Conservation (phyloP, 2,329 filamentous ascomycete genomes). For the Huntiella decipiens region DNA sequence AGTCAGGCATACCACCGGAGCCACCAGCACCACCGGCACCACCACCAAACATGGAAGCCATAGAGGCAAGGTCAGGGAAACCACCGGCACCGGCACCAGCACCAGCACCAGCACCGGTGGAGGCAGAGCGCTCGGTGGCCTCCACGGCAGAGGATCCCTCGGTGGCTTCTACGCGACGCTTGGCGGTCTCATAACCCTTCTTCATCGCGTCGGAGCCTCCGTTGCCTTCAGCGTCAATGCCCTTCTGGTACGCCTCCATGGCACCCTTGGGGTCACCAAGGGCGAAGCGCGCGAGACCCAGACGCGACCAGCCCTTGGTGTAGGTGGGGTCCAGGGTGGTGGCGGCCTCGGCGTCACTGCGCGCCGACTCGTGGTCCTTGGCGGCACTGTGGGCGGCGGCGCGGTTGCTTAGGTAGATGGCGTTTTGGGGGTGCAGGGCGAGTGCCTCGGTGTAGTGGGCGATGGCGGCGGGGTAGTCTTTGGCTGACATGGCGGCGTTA, state of each 20-base stretch:
- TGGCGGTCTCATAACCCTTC: slow-evolving; percentile 88
- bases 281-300: slow-evolving; percentile 81
- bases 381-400: slow-evolving; percentile 80
- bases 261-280: slow-evolving; percentile 77
- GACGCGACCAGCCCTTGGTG: slow-evolving; percentile 90
- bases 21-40: slow-evolving; percentile 41
- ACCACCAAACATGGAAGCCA: slow-evolving; percentile 54
- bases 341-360: slow-evolving; percentile 76
- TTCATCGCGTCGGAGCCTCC: slow-evolving; percentile 95
- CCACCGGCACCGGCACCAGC: slow-evolving; percentile 25
- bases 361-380: slow-evolving; percentile 67
- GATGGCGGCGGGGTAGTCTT: slow-evolving; percentile 72
- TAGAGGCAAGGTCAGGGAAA: slow-evolving; percentile 54
- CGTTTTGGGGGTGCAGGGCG: slow-evolving; percentile 61
- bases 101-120: slow-evolving; percentile 16
- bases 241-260: slow-evolving; percentile 86
- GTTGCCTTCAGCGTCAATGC: slow-evolving; percentile 84
- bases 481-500: slow-evolving; percentile 86
- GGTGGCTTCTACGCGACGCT: slow-evolving; percentile 68
- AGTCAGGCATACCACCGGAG: slow-evolving; percentile 69
- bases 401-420: slow-evolving; percentile 94
- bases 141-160: slow-evolving; percentile 27
- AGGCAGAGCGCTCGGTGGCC: slow-evolving; percentile 16
- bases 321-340: slow-evolving; percentile 77
- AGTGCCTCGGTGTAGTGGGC: slow-evolving; percentile 79